Percentiles rank a stretch among this genome's conserved stretches.
phyloP scores from a whole-genome alignment of 257 asterid species.

The Fraxinus americana region DNA sequence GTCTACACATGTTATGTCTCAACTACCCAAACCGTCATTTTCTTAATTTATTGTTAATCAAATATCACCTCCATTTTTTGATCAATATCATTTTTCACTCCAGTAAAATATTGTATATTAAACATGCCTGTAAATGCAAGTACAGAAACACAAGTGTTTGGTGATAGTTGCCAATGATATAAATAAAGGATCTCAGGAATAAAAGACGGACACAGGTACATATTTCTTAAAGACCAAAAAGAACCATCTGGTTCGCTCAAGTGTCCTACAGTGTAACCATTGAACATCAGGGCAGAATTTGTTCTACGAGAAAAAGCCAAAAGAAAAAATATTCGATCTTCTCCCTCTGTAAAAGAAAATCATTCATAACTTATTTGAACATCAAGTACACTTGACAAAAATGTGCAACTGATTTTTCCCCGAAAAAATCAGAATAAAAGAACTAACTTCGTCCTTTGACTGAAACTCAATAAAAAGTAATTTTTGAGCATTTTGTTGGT shows the following conservation, averaged over 20 bases:
- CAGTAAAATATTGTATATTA: too few species aligned
- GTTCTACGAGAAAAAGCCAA: neutral
- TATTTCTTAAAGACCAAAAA: neutral
- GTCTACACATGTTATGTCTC: too few species aligned
- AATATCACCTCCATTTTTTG: too few species aligned
- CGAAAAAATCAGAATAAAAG: neutral
- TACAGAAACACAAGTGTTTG: neutral
- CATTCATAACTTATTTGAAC: constrained; percentile 6
- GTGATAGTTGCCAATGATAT: neutral
- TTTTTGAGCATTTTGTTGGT: neutral
- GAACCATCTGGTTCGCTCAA: neutral
- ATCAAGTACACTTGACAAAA: neutral
- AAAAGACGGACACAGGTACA: neutral
- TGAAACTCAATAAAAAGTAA: neutral
- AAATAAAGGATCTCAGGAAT: neutral
- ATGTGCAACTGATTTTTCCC: neutral
- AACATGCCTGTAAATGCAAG: too few species aligned
- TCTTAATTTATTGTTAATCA: too few species aligned
- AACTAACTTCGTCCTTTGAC: constrained; percentile 9
- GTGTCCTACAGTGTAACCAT: neutral
- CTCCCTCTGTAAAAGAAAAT: neutral
- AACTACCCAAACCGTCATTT: too few species aligned
- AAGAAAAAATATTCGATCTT: neutral
- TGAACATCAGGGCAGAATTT: neutral
- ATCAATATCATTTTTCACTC: too few species aligned